These are phyloP conservation scores for Stephanodiscus minutulus DNA, from an alignment of 108 stramenopile species.

Conservation along the genomic window DNA sequence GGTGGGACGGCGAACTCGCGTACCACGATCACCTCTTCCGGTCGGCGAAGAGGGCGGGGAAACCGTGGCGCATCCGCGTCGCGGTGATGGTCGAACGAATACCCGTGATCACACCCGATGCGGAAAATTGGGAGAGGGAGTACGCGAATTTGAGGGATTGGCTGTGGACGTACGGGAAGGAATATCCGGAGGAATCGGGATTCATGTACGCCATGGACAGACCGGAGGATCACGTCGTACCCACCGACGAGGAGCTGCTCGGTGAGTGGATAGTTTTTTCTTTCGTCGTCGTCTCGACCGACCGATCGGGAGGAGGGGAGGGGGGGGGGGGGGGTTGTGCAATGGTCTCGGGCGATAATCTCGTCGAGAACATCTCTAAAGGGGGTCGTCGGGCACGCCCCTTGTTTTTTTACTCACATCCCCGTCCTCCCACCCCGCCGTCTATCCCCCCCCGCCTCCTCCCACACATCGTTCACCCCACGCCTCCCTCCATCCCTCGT, in stretches of 20 bases:
- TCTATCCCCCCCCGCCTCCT: neutral
- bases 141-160: constrained; percentile 64
- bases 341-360: too few species aligned
- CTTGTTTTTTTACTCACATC: too few species aligned
- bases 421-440: too few species aligned
- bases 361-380: too few species aligned
- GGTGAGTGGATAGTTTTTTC: constrained; percentile 48
- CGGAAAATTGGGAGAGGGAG: constrained; percentile 67
- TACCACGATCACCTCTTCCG: constrained; percentile 64
- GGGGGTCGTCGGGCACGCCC: too few species aligned
- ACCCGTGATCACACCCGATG: constrained; percentile 74
- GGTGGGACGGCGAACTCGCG: constrained; percentile 59
- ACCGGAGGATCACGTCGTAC: constrained; percentile 45
- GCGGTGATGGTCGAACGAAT: constrained; percentile 76
- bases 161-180: constrained; percentile 62
- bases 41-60: constrained; percentile 63
- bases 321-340: neutral
- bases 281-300: neutral
- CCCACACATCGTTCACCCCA: neutral
- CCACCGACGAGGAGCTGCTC: constrained; percentile 65
- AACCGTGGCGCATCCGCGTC: constrained; percentile 78
- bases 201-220: constrained; percentile 50
- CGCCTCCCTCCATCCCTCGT: neutral
- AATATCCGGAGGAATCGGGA: constrained; percentile 70
- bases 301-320: too few species aligned